These are phyloP conservation scores for Paramecium sexaurelia DNA, from an alignment of 73 alveolate genomes.

Conservation along the genomic window DNA sequence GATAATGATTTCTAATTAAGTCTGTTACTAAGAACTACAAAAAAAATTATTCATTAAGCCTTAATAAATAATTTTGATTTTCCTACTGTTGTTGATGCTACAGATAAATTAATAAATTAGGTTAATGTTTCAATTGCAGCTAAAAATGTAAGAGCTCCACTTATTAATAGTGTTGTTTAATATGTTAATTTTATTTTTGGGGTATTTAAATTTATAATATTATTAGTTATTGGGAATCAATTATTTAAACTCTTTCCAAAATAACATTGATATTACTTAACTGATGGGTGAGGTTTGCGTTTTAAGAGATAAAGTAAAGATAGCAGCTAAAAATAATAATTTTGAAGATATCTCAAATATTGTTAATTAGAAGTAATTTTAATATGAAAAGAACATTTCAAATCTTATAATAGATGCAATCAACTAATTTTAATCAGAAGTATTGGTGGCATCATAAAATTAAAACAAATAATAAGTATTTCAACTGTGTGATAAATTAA, in stretches of 20 bases:
- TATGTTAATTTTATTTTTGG: conserved; percentile 79
- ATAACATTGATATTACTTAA: neutral
- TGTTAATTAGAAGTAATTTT: conserved; percentile 66
- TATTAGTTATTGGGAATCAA: conserved; percentile 72
- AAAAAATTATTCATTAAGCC: conserved; percentile 78
- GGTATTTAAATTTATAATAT: conserved; percentile 59
- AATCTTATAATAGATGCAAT: conserved; percentile 81
- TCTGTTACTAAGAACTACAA: conserved; percentile 67
- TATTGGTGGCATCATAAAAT: conserved; percentile 76
- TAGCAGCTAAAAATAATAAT: conserved; percentile 52
- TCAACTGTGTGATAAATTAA: conserved; percentile 84
- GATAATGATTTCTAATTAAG: conserved; percentile 76
- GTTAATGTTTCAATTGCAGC: conserved; percentile 81
- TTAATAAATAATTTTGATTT: conserved; percentile 92
- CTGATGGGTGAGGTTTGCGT: neutral
- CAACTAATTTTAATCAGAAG: conserved; percentile 82
- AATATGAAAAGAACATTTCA: conserved; percentile 72
- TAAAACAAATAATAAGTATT: conserved; percentile 78
- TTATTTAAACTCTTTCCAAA: conserved; percentile 60
- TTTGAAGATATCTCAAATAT: conserved; percentile 32
- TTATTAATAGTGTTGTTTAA: conserved; percentile 74
- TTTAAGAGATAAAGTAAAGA: conserved; percentile 23
- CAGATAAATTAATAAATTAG: conserved; percentile 76
- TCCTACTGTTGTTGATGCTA: conserved; percentile 83
- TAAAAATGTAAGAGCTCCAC: conserved; percentile 75